These are phyloP conservation scores for Amanita rubescens DNA, from an alignment of 768 basidiomycete species.

Conservation along the genomic window DNA sequence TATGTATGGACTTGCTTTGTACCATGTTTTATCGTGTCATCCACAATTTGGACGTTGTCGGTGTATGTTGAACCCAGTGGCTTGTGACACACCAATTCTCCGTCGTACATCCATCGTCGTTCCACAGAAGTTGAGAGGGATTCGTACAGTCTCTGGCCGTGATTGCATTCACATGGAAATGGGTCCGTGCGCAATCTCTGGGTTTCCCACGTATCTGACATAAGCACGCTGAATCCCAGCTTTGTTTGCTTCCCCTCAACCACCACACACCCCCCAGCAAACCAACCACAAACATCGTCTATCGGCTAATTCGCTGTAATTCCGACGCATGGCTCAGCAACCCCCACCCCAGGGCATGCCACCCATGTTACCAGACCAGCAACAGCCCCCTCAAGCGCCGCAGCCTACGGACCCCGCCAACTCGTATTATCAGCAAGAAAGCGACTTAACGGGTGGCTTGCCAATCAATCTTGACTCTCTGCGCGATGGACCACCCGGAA, in stretches of 20 bases:
- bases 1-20: slow-evolving; percentile 39
- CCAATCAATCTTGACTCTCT: slow-evolving; percentile 85
- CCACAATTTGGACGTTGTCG: slow-evolving; percentile 65
- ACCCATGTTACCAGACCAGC: slow-evolving; percentile 54
- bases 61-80: slow-evolving; percentile 52
- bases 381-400: slow-evolving; percentile 20
- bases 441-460: slow-evolving; percentile 74
- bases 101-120: slow-evolving; percentile 17
- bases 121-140: slow-evolving; percentile 8
- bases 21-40: slow-evolving; percentile 73
- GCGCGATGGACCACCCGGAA: slow-evolving; percentile 81
- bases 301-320: slow-evolving; percentile 14
- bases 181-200: slow-evolving; percentile 52
- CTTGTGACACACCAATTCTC: slow-evolving; percentile 42
- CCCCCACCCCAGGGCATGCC: slow-evolving; percentile 51
- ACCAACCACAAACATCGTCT: slow-evolving; percentile 28
- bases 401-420: slow-evolving; percentile 36
- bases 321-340: slow-evolving; percentile 41
- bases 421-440: slow-evolving; percentile 70
- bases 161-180: not conserved
- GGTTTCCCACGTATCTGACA: slow-evolving; percentile 56
- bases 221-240: slow-evolving; percentile 37
- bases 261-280: slow-evolving; percentile 35
- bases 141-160: not conserved
- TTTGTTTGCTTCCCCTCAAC: slow-evolving; percentile 39